Evolutionary conservation across 306 rosid genomes (phyloP).

Genomic region (Malus asiatica): DNA sequence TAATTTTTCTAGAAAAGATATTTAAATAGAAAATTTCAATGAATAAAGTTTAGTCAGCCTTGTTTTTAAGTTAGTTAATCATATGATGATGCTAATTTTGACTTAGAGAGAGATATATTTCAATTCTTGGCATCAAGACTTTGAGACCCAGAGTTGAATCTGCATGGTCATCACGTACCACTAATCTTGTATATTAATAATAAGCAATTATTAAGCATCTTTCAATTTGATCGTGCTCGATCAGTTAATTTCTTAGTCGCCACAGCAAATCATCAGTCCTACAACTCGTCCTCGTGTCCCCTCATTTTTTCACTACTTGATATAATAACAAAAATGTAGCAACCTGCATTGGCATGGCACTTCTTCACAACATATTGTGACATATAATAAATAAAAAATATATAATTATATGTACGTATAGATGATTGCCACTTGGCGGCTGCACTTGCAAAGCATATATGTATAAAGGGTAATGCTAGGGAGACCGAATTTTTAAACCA

Average conservation of each 20-base stretch:
- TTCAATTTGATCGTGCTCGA: background rate
- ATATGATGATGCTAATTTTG: background rate
- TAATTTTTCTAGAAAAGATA: too few species aligned
- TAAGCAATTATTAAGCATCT: constrained; percentile 32
- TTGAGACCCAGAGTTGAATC: constrained; percentile 25
- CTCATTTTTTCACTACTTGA: background rate
- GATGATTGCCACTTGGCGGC: background rate
- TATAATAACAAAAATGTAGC: too few species aligned
- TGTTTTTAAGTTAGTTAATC: background rate
- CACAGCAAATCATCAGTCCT: background rate
- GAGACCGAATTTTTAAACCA: too few species aligned
- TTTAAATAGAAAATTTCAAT: background rate
- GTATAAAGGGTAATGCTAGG: too few species aligned
- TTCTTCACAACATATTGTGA: too few species aligned
- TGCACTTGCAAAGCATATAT: background rate
- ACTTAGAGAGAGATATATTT: background rate
- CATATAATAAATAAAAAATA: too few species aligned
- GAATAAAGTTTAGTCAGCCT: background rate
- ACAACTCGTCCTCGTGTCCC: background rate
- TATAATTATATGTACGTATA: too few species aligned
- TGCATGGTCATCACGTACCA: constrained; percentile 51
- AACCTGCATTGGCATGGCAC: too few species aligned
- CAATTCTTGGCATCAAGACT: background rate
- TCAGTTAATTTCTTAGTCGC: background rate
- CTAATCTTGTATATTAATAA: constrained; percentile 21